phyloP scores from a whole-genome alignment of 225 moss, liverwort and hornwort genomes.

The Polytrichum formosum region DNA sequence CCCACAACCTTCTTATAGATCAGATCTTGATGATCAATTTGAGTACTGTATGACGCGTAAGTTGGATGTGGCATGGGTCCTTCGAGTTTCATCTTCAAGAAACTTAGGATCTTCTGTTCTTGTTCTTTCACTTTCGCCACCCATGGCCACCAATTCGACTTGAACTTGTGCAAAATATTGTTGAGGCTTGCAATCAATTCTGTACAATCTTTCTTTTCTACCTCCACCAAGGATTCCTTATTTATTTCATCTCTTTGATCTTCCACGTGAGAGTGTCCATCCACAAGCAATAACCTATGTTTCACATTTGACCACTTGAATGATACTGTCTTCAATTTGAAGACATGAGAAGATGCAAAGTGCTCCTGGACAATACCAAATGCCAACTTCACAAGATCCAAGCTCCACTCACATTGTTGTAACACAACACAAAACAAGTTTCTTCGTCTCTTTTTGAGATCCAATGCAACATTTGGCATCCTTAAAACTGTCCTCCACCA shows the following conservation, averaged over 20 bases:
- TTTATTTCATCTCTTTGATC: background rate
- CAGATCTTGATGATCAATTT: background rate
- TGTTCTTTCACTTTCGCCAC: background rate
- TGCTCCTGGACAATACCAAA: conserved; percentile 28
- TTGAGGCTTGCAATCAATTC: background rate
- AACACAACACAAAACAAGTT: conserved; percentile 23
- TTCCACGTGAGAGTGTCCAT: background rate
- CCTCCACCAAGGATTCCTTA: conserved; percentile 8
- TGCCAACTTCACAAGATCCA: conserved; percentile 33
- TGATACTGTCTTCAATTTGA: conserved; percentile 1
- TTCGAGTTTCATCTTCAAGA: conserved; percentile 14
- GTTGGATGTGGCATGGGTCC: conserved; percentile 14
- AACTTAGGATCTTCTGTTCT: conserved; percentile 2
- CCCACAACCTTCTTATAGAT: conserved; percentile 12
- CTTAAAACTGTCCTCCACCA: conserved; percentile 25
- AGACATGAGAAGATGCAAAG: background rate
- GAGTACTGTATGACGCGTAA: conserved; percentile 10
- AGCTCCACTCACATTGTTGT: conserved; percentile 27
- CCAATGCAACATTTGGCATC: conserved; percentile 15
- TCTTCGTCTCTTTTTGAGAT: conserved; percentile 1
- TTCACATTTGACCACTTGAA: conserved; percentile 23
- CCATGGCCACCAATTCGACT: background rate
- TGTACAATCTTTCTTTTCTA: background rate
- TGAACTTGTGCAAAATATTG: background rate
- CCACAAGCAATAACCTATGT: conserved; percentile 17